Conservation (phyloP, 169 alveolate species). For the Amoebophrya sp. region DNA sequence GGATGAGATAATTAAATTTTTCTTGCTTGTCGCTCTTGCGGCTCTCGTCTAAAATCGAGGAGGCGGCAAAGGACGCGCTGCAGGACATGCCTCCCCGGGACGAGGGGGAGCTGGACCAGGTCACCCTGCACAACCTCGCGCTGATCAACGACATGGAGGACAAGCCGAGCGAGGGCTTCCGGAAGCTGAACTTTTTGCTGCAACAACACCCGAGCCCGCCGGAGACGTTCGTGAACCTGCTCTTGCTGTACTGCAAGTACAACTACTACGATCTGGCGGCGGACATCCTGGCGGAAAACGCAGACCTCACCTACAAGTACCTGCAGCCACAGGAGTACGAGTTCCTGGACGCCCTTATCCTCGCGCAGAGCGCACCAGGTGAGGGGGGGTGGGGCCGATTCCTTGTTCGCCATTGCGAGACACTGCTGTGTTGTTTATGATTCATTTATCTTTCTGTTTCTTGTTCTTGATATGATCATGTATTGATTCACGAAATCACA, state of each 20-base stretch:
- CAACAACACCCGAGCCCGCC: constrained; percentile 43
- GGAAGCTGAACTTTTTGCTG: constrained; percentile 56
- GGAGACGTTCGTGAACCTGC: constrained; percentile 69
- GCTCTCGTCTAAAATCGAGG: constrained; percentile 21
- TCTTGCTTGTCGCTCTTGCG: background rate
- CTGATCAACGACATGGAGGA: constrained; percentile 65
- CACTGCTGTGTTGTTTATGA: too few relatives aligned
- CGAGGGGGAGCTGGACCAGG: constrained; percentile 77
- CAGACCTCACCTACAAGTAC: constrained; percentile 60
- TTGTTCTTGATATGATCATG: too few relatives aligned
- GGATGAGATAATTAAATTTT: background rate
- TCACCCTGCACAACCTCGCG: constrained; percentile 71
- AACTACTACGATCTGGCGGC: constrained; percentile 72
- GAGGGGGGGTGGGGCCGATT: background rate
- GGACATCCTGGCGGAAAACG: constrained; percentile 73
- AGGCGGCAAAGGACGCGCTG: constrained; percentile 69
- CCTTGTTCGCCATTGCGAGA: too few relatives aligned
- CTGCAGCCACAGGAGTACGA: constrained; percentile 60
- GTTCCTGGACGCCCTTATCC: constrained; percentile 61
- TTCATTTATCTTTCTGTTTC: too few relatives aligned
- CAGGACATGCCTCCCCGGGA: constrained; percentile 83
- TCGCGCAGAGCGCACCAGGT: constrained; percentile 36
- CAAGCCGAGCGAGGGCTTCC: constrained; percentile 64
- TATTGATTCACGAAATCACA: too few relatives aligned
- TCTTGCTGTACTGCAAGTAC: constrained; percentile 67